Evolutionary conservation across 176 grass and related monocot species (phyloP).

Genomic region (Lolium perenne): DNA sequence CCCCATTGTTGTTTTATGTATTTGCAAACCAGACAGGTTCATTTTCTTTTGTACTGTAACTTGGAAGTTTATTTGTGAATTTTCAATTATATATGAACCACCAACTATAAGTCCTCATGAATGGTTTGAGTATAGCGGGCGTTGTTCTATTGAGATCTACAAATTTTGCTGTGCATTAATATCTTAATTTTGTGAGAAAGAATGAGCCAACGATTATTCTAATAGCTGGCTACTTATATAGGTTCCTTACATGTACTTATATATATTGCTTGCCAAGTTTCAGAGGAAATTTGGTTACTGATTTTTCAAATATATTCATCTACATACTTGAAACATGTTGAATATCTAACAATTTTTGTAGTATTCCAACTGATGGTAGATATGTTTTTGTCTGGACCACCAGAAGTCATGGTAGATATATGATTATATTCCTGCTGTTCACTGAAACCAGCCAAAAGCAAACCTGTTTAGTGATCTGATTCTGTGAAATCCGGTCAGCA

Average conservation of each 20-base stretch:
- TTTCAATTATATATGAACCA: conserved; percentile 1
- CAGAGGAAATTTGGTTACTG: neutral
- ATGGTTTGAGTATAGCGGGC: neutral
- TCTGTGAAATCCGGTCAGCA: neutral
- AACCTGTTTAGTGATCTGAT: neutral
- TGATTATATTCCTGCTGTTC: neutral
- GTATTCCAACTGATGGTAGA: neutral
- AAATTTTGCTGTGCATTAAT: neutral
- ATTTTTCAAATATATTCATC: neutral
- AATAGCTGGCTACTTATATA: neutral
- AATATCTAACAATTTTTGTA: neutral
- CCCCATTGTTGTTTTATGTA: neutral
- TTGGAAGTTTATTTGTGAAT: neutral
- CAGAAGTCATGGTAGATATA: neutral
- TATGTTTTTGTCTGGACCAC: neutral
- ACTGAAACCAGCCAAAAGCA: neutral
- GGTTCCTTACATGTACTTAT: neutral
- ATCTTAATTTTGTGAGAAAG: neutral
- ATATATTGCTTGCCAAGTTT: neutral
- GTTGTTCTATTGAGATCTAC: neutral
- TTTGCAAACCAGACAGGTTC: neutral
- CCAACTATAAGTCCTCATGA: neutral
- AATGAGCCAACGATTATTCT: neutral
- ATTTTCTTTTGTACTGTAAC: neutral
- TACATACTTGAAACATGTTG: neutral